These are phyloP conservation scores for Flaveria floridana DNA, from an alignment of 140 eudicot species.

Conservation along the genomic window DNA sequence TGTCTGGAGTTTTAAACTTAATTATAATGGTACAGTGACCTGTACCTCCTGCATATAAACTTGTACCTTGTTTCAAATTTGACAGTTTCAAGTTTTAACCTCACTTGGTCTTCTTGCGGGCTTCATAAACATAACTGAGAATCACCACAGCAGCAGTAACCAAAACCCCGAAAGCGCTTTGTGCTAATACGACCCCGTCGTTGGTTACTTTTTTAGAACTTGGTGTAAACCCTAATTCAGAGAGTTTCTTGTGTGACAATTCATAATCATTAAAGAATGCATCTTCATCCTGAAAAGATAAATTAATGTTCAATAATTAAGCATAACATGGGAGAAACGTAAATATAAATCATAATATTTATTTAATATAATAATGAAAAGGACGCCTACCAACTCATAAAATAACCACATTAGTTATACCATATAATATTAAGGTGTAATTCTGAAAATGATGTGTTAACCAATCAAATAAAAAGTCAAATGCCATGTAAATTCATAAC, in stretches of 20 bases:
- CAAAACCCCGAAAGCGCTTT: slow-evolving; percentile 81
- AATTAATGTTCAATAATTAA: slow-evolving; percentile 35
- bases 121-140: slow-evolving; percentile 69
- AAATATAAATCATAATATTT: slow-evolving; percentile 20
- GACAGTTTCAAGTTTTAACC: neutral
- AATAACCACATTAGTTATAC: slow-evolving; percentile 20
- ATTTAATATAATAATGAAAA: slow-evolving; percentile 33
- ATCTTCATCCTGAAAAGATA: slow-evolving; percentile 62
- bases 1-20: slow-evolving; percentile 17
- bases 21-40: slow-evolving; percentile 18
- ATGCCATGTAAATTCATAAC: neutral
- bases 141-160: slow-evolving; percentile 90
- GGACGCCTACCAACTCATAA: slow-evolving; percentile 36
- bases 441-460: slow-evolving; percentile 31
- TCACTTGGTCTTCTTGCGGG: slow-evolving; percentile 56
- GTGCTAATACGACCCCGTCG: slow-evolving; percentile 73
- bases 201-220: slow-evolving; percentile 43
- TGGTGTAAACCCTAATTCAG: slow-evolving; percentile 80
- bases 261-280: slow-evolving; percentile 82
- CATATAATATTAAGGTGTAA: slow-evolving; percentile 20
- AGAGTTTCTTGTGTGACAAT: slow-evolving; percentile 85
- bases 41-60: slow-evolving; percentile 25
- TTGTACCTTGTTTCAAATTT: slow-evolving; percentile 9
- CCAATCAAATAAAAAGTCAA: slow-evolving; percentile 28
- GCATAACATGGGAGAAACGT: slow-evolving; percentile 44